Conservation (phyloP, 305 asterid species). For the Petunia hybrid region DNA sequence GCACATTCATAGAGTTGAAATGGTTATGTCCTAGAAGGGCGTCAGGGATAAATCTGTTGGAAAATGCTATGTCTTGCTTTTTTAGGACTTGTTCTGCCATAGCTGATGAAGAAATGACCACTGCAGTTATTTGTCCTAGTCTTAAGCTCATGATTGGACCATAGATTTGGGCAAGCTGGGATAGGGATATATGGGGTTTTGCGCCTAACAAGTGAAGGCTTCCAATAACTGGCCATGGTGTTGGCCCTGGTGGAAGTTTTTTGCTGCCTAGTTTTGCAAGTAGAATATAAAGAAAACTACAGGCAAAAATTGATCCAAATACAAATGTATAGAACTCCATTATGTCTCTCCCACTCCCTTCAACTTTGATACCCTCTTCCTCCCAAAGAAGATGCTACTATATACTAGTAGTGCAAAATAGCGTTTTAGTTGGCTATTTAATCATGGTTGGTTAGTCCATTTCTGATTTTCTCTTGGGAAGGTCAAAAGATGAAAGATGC, state of each 20-base stretch:
- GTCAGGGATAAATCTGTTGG: not conserved
- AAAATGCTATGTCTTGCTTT: conserved; percentile 12
- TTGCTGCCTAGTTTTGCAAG: not conserved
- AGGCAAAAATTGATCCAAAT: not conserved
- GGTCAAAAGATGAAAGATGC: too few relatives aligned
- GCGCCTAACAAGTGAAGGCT: not conserved
- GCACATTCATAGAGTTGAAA: not conserved
- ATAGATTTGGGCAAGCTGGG: conserved; percentile 2
- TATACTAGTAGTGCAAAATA: too few relatives aligned
- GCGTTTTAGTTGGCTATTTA: too few relatives aligned
- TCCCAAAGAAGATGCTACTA: too few relatives aligned
- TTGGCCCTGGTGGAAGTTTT: conserved; percentile 15
- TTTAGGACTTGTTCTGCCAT: conserved; percentile 27
- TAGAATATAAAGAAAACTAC: not conserved
- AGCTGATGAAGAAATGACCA: conserved; percentile 29
- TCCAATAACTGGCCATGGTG: not conserved
- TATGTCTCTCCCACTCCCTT: not conserved
- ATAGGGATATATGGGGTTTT: not conserved
- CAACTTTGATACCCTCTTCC: not conserved
- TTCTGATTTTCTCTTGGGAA: too few relatives aligned
- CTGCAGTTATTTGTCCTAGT: not conserved
- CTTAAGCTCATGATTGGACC: conserved; percentile 30
- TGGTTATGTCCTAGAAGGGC: conserved; percentile 24
- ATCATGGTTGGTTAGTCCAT: too few relatives aligned
- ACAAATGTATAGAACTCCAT: not conserved